phyloP scores from a whole-genome alignment of 176 grass and related monocot species.

The Oryza brachyantha region DNA sequence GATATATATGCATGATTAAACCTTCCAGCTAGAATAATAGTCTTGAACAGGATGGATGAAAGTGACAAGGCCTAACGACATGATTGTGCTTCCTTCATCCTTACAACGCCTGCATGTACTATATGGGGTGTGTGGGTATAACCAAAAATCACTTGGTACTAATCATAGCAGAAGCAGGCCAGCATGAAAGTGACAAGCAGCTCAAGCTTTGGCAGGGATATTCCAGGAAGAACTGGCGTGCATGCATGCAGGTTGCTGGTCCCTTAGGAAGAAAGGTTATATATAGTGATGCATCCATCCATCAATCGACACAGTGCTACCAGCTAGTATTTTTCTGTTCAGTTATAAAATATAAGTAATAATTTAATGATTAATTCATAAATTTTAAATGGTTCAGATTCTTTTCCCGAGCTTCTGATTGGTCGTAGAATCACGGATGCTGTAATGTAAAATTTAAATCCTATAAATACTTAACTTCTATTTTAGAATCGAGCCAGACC shows the following conservation, averaged over 20 bases:
- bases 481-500: no score
- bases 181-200: constrained; percentile 13
- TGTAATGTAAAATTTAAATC: no score
- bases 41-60: background rate
- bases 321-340: no score
- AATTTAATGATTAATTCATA: no score
- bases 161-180: background rate
- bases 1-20: background rate
- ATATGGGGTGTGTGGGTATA: background rate
- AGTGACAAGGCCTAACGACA: background rate
- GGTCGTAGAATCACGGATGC: no score
- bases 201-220: background rate
- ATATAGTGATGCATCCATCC: background rate
- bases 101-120: background rate
- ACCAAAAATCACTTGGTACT: background rate
- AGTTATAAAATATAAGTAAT: no score
- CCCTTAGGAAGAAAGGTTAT: background rate
- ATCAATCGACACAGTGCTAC: background rate
- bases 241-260: no score
- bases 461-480: no score
- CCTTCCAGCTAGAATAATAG: background rate
- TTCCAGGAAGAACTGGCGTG: constrained; percentile 7
- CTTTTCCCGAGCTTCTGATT: no score
- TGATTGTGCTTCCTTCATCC: background rate
- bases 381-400: no score